These are phyloP conservation scores for Thymus quinquecostatus DNA, from an alignment of 257 asterid species.

Conservation along the genomic window DNA sequence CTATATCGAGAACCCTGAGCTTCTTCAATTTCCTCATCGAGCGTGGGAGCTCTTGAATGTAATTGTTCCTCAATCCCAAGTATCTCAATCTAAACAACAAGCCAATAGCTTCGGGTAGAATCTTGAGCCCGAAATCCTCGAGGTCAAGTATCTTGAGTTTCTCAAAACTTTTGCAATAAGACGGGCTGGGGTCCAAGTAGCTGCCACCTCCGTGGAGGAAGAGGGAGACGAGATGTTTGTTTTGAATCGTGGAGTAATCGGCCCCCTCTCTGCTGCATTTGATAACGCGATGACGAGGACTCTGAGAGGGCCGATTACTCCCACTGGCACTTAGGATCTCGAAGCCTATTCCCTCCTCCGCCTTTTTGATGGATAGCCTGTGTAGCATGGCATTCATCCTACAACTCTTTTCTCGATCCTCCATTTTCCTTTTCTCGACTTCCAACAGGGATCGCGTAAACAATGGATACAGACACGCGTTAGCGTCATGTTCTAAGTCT, in stretches of 20 bases:
- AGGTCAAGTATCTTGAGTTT: neutral
- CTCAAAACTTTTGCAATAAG: neutral
- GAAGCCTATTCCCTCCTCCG: slow-evolving; percentile 30
- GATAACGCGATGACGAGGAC: neutral
- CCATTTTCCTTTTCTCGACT: too few relatives aligned
- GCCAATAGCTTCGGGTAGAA: neutral
- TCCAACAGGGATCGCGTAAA: neutral
- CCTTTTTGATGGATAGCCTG: slow-evolving; percentile 20
- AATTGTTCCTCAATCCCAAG: neutral
- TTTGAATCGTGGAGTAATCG: too few relatives aligned
- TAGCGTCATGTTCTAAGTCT: too few relatives aligned
- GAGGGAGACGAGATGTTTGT: neutral
- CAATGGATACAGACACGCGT: too few relatives aligned
- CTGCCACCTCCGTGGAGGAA: neutral
- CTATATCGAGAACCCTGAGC: neutral
- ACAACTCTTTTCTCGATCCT: too few relatives aligned
- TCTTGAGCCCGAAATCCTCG: neutral
- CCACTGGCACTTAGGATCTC: slow-evolving; percentile 15
- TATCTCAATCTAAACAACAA: neutral
- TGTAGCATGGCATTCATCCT: neutral
- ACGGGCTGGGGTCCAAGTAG: neutral
- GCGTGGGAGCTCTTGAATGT: neutral
- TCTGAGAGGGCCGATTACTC: neutral
- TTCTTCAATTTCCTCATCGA: neutral
- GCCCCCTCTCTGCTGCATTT: neutral